phyloP scores from a whole-genome alignment of 2,329 filamentous ascomycete species.

The Didymella pinodella region DNA sequence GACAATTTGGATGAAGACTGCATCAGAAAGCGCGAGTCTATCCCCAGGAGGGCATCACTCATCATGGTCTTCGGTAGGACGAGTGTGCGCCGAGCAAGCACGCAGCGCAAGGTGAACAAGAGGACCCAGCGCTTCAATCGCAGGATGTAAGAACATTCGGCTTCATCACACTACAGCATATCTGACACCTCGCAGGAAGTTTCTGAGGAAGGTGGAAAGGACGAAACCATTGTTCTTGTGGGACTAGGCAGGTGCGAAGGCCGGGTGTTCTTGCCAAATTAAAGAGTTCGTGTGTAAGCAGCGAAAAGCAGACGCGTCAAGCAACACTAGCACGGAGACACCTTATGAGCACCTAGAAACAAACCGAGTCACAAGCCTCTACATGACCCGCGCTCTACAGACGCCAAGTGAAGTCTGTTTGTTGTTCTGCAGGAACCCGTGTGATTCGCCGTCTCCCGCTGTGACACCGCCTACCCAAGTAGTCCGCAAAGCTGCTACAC shows the following conservation, averaged over 20 bases:
- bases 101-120: constrained; percentile 5
- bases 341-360: background rate
- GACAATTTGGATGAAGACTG: background rate
- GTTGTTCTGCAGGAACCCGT: constrained; percentile 6
- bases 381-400: too few species aligned
- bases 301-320: background rate
- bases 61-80: constrained; percentile 18
- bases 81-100: constrained; percentile 11
- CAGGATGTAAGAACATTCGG: background rate
- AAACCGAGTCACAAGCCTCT: background rate
- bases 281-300: background rate
- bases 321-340: background rate
- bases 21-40: background rate
- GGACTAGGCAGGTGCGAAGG: background rate
- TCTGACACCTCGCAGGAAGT: constrained; percentile 1
- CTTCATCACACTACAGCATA: too few species aligned
- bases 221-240: background rate
- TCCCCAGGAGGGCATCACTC: background rate
- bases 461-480: background rate
- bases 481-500: background rate
- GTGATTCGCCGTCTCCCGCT: background rate
- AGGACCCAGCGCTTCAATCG: constrained; percentile 5
- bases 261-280: background rate
- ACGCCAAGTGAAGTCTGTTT: constrained; percentile 1
- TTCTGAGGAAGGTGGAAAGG: constrained; percentile 1